Evolutionary conservation across 805 yeast species (phyloP).

Genomic region (Candida nonsorbophila): DNA sequence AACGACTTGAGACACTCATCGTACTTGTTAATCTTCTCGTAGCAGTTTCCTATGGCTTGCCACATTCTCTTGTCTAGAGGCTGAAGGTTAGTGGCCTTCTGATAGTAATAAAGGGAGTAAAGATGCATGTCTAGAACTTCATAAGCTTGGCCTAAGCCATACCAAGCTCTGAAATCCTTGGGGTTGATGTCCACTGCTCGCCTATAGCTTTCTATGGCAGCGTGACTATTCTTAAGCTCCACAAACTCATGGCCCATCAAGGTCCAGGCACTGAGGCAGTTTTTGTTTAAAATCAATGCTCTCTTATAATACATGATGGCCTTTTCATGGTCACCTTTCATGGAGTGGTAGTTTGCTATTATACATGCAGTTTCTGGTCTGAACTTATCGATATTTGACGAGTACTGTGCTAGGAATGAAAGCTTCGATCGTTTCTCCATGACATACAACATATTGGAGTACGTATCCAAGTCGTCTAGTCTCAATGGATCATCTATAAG

Average conservation of each 20-base stretch:
- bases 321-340: constrained; percentile 89
- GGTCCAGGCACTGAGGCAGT: constrained; percentile 91
- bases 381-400: constrained; percentile 75
- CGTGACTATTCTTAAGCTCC: constrained; percentile 92
- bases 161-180: constrained; percentile 95
- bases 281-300: constrained; percentile 75
- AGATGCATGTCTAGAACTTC: constrained; percentile 94
- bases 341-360: constrained; percentile 86
- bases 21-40: constrained; percentile 66
- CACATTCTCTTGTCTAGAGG: constrained; percentile 93
- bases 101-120: constrained; percentile 88
- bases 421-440: constrained; percentile 85
- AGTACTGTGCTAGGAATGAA: constrained; percentile 81
- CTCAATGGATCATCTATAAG: constrained; percentile 74
- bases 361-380: constrained; percentile 94
- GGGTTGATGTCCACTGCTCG: constrained; percentile 87
- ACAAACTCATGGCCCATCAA: constrained; percentile 98
- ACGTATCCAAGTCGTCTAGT: constrained; percentile 85
- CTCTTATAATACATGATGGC: constrained; percentile 90
- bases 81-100: constrained; percentile 80
- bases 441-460: constrained; percentile 91
- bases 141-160: constrained; percentile 96
- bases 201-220: constrained; percentile 93
- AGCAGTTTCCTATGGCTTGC: constrained; percentile 91
- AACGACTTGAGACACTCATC: constrained; percentile 77